phyloP scores from a whole-genome alignment of 1,284 basidiomycete genomes.

The Cryptococcus floricola region DNA sequence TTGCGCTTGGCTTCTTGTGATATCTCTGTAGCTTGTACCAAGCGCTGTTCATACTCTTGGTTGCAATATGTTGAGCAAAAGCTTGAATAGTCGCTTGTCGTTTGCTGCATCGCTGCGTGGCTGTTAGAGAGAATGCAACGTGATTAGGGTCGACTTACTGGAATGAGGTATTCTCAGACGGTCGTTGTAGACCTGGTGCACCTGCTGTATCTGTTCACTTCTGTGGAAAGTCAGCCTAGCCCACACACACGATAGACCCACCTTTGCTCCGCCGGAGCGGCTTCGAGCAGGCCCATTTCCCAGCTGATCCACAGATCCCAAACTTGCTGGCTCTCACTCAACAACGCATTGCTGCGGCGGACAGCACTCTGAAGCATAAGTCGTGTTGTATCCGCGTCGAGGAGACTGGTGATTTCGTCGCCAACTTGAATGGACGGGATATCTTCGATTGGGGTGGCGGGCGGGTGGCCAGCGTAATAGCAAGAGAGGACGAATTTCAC shows the following conservation, averaged over 20 bases:
- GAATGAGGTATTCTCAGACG: conserved; percentile 47
- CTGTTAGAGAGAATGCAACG: conserved; percentile 3
- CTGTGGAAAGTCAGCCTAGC: conserved; percentile 16
- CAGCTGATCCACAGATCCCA: conserved; percentile 73
- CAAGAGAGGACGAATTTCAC: conserved; percentile 59
- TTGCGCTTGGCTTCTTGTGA: conserved; percentile 55
- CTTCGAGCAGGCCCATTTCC: conserved; percentile 63
- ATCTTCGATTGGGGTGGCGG: conserved; percentile 48
- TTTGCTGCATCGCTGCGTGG: conserved; percentile 60
- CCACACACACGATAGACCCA: conserved; percentile 32
- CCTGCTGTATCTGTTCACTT: conserved; percentile 25
- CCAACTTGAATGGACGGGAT: conserved; percentile 11
- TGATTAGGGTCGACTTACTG: conserved; percentile 16
- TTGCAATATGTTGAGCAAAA: conserved; percentile 75
- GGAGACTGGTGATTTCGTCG: conserved; percentile 47
- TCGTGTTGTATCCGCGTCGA: conserved; percentile 57
- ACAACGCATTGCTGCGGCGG: conserved; percentile 54
- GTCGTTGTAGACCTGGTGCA: conserved; percentile 43
- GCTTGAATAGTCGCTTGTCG: conserved; percentile 75
- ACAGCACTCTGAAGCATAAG: conserved; percentile 57
- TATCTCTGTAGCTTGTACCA: conserved; percentile 70
- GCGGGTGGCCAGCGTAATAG: conserved; percentile 36
- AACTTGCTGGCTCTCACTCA: conserved; percentile 61
- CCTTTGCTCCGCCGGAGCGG: conserved; percentile 52
- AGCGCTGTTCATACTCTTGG: conserved; percentile 66